These are phyloP conservation scores for Schizochytrium sp. DNA, from an alignment of 108 stramenopile genomes.

Conservation along the genomic window DNA sequence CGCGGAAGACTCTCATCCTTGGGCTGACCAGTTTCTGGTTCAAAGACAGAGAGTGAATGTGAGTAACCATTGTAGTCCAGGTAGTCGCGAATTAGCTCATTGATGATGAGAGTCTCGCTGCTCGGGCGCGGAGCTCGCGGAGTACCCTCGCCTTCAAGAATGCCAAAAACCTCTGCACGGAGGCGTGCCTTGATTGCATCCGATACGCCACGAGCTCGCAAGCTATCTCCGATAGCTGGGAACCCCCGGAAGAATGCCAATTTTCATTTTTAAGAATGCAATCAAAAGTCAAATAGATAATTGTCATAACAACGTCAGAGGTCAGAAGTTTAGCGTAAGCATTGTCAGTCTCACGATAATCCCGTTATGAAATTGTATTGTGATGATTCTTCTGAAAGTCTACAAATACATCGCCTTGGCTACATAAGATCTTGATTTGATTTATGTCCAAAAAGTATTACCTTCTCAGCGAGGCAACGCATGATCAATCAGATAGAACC, in stretches of 20 bases:
- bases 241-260: neutral
- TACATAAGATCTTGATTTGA: too few species aligned
- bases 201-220: constrained; percentile 21
- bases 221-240: constrained; percentile 18
- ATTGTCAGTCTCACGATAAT: too few species aligned
- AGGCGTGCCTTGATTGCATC: constrained; percentile 51
- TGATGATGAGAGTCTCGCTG: constrained; percentile 47
- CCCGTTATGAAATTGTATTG: too few species aligned
- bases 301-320: neutral
- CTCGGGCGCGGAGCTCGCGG: neutral
- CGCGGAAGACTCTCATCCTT: constrained; percentile 1
- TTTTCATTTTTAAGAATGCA: neutral
- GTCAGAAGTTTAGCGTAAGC: too few species aligned
- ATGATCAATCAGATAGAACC: neutral
- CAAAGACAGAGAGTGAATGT: constrained; percentile 59
- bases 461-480: neutral
- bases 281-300: neutral
- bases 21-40: constrained; percentile 37
- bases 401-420: too few species aligned
- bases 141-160: constrained; percentile 29
- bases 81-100: constrained; percentile 60
- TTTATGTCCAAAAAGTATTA: too few species aligned
- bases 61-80: constrained; percentile 47
- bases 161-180: constrained; percentile 42
- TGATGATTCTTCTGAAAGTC: too few species aligned